Conservation (phyloP, 2,329 filamentous ascomycete genomes). For the Colletotrichum sp. region DNA sequence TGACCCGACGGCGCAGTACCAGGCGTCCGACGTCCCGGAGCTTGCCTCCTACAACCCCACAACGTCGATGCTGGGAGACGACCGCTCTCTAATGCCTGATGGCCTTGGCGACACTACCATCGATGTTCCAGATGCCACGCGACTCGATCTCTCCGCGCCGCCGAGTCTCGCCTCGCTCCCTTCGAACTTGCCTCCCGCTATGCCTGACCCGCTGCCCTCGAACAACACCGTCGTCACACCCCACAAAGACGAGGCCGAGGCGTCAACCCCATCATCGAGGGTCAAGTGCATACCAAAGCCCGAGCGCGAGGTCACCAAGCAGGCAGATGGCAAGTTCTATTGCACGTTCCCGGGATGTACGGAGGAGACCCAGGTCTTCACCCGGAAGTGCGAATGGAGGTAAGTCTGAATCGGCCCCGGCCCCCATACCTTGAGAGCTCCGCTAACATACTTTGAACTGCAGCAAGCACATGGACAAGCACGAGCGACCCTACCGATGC, state of each 20-base stretch:
- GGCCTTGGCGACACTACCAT: slow-evolving; percentile 36
- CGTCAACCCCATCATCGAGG: slow-evolving; percentile 33
- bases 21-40: slow-evolving; percentile 47
- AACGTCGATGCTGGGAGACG: slow-evolving; percentile 40
- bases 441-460: slow-evolving; percentile 25
- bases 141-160: slow-evolving; percentile 40
- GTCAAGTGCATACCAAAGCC: slow-evolving; percentile 64
- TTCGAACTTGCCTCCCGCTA: slow-evolving; percentile 32
- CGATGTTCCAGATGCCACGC: slow-evolving; percentile 40
- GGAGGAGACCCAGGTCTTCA: slow-evolving; percentile 69
- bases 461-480: slow-evolving; percentile 98
- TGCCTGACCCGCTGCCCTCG: slow-evolving; percentile 34
- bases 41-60: slow-evolving; percentile 49
- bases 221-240: not conserved
- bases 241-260: slow-evolving; percentile 17
- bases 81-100: slow-evolving; percentile 41
- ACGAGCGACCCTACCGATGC: slow-evolving; percentile 92
- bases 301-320: slow-evolving; percentile 62
- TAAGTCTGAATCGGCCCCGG: slow-evolving; percentile 52
- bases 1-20: slow-evolving; percentile 34
- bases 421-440: not conserved
- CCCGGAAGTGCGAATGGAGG: slow-evolving; percentile 93
- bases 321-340: slow-evolving; percentile 75
- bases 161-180: slow-evolving; percentile 34
- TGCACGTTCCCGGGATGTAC: slow-evolving; percentile 76